Percentiles rank a stretch among this genome's conserved stretches.
Conservation (phyloP, 2,329 filamentous ascomycete genomes). For the Fusarium nisikadoi region DNA sequence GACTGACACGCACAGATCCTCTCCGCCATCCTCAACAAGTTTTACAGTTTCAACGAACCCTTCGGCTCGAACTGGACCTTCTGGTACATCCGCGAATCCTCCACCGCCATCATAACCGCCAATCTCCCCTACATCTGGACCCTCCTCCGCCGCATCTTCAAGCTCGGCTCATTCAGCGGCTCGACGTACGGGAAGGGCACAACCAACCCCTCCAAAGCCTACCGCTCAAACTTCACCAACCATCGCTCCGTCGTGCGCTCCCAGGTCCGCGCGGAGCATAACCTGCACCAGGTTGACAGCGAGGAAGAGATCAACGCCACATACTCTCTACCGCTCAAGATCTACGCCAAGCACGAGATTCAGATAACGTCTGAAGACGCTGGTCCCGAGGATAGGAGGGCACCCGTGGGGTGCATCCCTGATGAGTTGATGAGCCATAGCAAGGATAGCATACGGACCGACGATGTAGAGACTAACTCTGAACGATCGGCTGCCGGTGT, state of each 20-base stretch:
- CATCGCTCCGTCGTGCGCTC: conserved; percentile 41
- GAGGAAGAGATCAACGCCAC: conserved; percentile 52
- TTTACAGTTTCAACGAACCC: conserved; percentile 54
- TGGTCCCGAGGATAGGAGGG: conserved; percentile 33
- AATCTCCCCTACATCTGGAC: conserved; percentile 57
- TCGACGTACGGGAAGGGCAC: conserved; percentile 45
- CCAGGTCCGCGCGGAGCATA: conserved; percentile 36
- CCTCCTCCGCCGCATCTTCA: conserved; percentile 51
- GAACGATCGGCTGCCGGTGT: conserved; percentile 42
- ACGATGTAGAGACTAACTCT: conserved; percentile 40
- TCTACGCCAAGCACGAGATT: conserved; percentile 51
- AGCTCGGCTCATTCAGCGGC: conserved; percentile 49
- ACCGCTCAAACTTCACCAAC: conserved; percentile 42
- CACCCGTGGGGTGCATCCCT: conserved; percentile 36
- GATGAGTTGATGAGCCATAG: conserved; percentile 18
- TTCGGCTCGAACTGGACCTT: conserved; percentile 53
- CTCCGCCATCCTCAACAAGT: conserved; percentile 59
- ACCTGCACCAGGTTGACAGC: conserved; percentile 47
- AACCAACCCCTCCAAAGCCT: conserved; percentile 41
- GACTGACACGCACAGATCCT: conserved; percentile 53
- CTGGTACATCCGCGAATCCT: conserved; percentile 58
- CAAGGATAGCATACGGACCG: conserved; percentile 39
- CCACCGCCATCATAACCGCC: conserved; percentile 55
- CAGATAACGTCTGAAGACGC: conserved; percentile 43
- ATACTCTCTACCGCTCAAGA: conserved; percentile 50